Conservation (phyloP, 2,329 filamentous ascomycete species). For the Talaromyces sp. region DNA sequence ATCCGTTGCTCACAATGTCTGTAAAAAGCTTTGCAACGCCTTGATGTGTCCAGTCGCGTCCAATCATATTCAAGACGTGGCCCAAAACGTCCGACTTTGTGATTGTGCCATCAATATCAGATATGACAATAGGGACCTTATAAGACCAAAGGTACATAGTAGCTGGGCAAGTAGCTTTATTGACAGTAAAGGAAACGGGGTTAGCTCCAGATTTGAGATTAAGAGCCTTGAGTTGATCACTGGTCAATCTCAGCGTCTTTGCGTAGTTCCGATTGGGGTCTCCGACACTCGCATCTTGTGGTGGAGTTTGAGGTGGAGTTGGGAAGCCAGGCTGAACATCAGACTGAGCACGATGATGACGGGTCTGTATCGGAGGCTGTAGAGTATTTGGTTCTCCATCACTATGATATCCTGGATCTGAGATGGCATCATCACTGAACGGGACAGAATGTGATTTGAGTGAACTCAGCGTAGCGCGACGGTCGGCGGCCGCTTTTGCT, state of each 20-base stretch:
- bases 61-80: constrained; percentile 93
- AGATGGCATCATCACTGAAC: constrained; percentile 72
- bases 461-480: constrained; percentile 53
- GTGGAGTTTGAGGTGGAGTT: constrained; percentile 55
- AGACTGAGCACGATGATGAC: constrained; percentile 59
- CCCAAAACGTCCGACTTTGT: constrained; percentile 95
- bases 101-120: constrained; percentile 97
- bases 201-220: constrained; percentile 83
- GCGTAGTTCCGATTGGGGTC: constrained; percentile 86
- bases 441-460: constrained; percentile 49
- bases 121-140: constrained; percentile 91
- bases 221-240: constrained; percentile 86
- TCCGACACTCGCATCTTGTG: constrained; percentile 48
- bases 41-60: constrained; percentile 94
- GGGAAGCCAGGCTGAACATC: constrained; percentile 66
- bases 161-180: constrained; percentile 85
- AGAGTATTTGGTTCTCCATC: constrained; percentile 69
- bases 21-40: constrained; percentile 97
- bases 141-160: constrained; percentile 93
- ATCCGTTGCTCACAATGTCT: constrained; percentile 91
- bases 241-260: constrained; percentile 91
- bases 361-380: constrained; percentile 58
- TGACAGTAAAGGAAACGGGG: constrained; percentile 93
- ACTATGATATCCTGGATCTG: constrained; percentile 93
- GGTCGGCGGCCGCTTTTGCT: constrained; percentile 83